These are phyloP conservation scores for Chalciporus sp. DNA, from an alignment of 1,284 basidiomycete genomes.

Conservation along the genomic window DNA sequence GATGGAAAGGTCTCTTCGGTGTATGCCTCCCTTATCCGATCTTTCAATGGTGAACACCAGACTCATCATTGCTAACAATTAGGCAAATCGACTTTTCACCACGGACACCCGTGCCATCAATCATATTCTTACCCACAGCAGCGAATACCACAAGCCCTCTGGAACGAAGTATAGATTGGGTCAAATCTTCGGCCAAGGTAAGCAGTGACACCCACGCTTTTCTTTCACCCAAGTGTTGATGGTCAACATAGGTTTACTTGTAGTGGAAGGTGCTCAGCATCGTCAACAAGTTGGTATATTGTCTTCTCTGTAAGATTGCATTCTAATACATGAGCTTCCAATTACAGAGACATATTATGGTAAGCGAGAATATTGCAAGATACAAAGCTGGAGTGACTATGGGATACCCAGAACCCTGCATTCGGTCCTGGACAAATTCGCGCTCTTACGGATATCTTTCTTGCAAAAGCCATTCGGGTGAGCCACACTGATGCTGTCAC, in stretches of 20 bases:
- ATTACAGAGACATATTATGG: slow-evolving; percentile 31
- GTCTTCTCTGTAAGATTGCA: neutral
- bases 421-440: slow-evolving; percentile 59
- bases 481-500: neutral
- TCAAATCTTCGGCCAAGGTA: slow-evolving; percentile 31
- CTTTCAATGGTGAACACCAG: too few relatives aligned
- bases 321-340: neutral
- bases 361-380: neutral
- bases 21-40: slow-evolving; percentile 36
- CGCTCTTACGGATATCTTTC: slow-evolving; percentile 55
- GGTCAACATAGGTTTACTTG: too few relatives aligned
- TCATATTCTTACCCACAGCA: slow-evolving; percentile 38
- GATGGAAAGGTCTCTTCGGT: slow-evolving; percentile 46
- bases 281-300: too few relatives aligned
- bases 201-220: neutral
- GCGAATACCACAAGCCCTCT: slow-evolving; percentile 36
- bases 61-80: too few relatives aligned
- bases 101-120: slow-evolving; percentile 37
- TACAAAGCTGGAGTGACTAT: neutral
- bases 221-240: too few relatives aligned
- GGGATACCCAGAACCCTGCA: slow-evolving; percentile 51
- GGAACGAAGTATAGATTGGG: slow-evolving; percentile 18
- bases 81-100: slow-evolving; percentile 30
- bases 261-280: too few relatives aligned
- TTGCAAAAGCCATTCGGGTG: slow-evolving; percentile 54